Conservation (phyloP, 345 rosid genomes). For the Noccaea caerulescens region DNA sequence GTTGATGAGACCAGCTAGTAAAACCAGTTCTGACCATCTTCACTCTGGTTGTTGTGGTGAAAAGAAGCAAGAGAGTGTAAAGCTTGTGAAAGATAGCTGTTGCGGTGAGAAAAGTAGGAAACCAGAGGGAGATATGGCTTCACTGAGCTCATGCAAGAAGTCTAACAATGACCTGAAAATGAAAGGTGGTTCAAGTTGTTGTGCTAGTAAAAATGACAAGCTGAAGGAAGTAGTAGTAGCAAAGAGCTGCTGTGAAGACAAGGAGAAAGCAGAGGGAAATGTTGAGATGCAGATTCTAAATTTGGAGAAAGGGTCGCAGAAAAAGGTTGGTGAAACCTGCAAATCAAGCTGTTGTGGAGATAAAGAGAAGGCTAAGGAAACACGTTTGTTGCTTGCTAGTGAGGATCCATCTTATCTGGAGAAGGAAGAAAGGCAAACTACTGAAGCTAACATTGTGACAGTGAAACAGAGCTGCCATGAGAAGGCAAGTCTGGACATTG, state of each 20-base stretch:
- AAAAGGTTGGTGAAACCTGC: conserved; percentile 32
- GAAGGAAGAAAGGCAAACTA: conserved; percentile 1
- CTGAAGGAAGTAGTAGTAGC: conserved; percentile 21
- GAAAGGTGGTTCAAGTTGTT: conserved; percentile 35
- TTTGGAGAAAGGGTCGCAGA: conserved; percentile 29
- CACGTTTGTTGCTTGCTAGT: neutral
- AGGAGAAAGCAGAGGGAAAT: conserved; percentile 14
- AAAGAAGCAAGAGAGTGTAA: conserved; percentile 26
- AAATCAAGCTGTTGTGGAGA: conserved; percentile 40
- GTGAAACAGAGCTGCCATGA: conserved; percentile 33
- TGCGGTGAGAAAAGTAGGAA: conserved; percentile 26
- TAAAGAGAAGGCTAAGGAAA: conserved; percentile 33
- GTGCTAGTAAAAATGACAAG: conserved; percentile 31
- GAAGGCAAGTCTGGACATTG: conserved; percentile 17
- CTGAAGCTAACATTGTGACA: conserved; percentile 3
- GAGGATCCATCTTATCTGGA: conserved; percentile 2
- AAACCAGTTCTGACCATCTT: conserved; percentile 24
- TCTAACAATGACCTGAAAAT: conserved; percentile 24
- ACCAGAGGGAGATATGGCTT: conserved; percentile 16
- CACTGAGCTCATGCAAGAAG: conserved; percentile 41
- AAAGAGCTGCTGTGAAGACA: conserved; percentile 36
- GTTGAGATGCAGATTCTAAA: conserved; percentile 1
- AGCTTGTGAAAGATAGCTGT: conserved; percentile 35
- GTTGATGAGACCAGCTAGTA: conserved; percentile 13
- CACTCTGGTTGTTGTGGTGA: conserved; percentile 40